A percentile compares a stretch with the other conserved stretches of the same genome.
These are phyloP conservation scores for Macrolepiota dolichaula DNA, from an alignment of 768 basidiomycete genomes.

Conservation along the genomic window DNA sequence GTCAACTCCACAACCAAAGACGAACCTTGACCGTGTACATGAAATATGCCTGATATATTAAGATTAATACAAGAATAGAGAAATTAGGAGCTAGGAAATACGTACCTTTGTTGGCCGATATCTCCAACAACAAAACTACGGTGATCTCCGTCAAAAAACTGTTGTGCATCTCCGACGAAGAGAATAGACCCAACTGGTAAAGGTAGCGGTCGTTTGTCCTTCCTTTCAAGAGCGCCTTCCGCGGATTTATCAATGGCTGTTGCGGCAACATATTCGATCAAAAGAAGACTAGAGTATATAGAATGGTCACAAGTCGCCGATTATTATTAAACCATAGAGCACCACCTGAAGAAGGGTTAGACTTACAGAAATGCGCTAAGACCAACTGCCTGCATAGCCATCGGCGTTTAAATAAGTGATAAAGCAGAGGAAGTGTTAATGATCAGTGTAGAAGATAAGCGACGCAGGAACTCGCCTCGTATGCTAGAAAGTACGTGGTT, in stretches of 20 bases:
- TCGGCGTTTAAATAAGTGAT: not conserved
- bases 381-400: conserved; percentile 58
- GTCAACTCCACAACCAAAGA: not conserved
- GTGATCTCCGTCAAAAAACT: not conserved
- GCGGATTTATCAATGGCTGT: conserved; percentile 62
- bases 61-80: not conserved
- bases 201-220: conserved; percentile 74
- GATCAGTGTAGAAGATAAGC: not conserved
- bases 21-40: conserved; percentile 82
- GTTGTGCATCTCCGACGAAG: not conserved
- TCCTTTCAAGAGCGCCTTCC: conserved; percentile 66
- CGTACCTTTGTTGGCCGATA: conserved; percentile 76
- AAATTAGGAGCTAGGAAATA: conserved; percentile 1
- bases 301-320: not conserved
- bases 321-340: not conserved
- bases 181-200: conserved; percentile 44
- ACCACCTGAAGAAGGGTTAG: not conserved
- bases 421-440: not conserved
- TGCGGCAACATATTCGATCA: conserved; percentile 82
- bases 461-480: conserved; percentile 51
- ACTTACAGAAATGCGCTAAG: conserved; percentile 83
- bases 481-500: conserved; percentile 37
- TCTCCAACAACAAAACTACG: conserved; percentile 76
- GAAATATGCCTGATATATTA: conserved; percentile 63
- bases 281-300: conserved; percentile 49